A percentile compares a stretch with the other conserved stretches of the same genome.
Conservation (phyloP, 176 grass and related monocot species). For the Carex littledalei region DNA sequence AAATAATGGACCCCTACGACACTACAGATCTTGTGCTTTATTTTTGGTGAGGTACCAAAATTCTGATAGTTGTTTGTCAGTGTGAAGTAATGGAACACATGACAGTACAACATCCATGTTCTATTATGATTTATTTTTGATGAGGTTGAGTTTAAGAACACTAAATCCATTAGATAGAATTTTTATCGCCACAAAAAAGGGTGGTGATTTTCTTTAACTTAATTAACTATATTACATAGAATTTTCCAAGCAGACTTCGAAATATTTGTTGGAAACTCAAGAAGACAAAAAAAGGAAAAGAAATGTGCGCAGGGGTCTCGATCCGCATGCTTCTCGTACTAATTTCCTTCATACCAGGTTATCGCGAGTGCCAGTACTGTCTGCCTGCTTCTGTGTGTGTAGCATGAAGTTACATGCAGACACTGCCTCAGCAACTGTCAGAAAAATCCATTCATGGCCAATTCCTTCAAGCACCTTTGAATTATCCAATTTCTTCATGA, state of each 20-base stretch:
- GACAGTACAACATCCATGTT: neutral
- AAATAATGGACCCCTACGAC: neutral
- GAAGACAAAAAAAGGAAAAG: neutral
- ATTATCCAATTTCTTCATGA: constrained; percentile 69
- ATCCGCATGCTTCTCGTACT: neutral
- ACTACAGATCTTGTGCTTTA: neutral
- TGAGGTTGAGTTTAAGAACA: neutral
- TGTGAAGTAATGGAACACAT: neutral
- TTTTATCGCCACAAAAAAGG: neutral
- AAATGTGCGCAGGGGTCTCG: neutral
- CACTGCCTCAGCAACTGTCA: constrained; percentile 56
- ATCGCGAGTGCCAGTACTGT: constrained; percentile 14
- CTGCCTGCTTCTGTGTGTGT: constrained; percentile 26
- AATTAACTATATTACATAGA: constrained; percentile 10
- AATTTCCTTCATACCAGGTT: constrained; percentile 41
- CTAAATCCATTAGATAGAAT: neutral
- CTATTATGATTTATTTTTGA: neutral
- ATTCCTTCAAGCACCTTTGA: constrained; percentile 57
- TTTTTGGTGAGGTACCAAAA: neutral
- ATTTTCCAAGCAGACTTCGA: neutral
- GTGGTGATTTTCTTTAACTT: neutral
- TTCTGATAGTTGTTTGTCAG: neutral
- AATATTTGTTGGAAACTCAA: neutral
- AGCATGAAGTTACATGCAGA: constrained; percentile 38
- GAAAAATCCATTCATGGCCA: constrained; percentile 65